Evolutionary conservation across 2,329 filamentous ascomycete genomes (phyloP).

Genomic region (Talaromyces piceae): DNA sequence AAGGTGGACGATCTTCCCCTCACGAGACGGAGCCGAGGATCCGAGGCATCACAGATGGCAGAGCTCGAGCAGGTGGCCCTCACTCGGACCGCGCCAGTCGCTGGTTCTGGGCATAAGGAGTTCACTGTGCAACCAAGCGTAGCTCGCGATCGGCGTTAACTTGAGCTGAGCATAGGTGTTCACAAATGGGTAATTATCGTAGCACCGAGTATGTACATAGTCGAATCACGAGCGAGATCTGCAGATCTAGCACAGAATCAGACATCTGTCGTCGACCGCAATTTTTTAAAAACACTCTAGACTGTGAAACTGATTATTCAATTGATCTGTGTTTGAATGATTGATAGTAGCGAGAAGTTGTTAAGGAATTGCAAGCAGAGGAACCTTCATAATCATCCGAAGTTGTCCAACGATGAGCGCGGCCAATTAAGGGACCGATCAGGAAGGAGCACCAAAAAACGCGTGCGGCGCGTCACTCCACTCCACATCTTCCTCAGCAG

Average conservation of each 20-base stretch:
- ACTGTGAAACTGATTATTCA: too few species aligned
- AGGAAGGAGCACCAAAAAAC: slow-evolving; percentile 7
- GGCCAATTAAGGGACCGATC: slow-evolving; percentile 1
- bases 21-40: neutral
- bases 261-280: too few species aligned
- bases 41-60: neutral
- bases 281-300: too few species aligned
- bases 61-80: too few species aligned
- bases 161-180: neutral
- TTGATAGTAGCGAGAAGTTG: neutral
- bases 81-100: neutral
- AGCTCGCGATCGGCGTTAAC: neutral
- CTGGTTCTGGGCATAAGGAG: too few species aligned
- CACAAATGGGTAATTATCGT: neutral
- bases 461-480: slow-evolving; percentile 9
- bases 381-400: too few species aligned
- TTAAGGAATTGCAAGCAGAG: neutral
- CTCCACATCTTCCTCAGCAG: neutral
- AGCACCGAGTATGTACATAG: neutral
- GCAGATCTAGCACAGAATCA: too few species aligned
- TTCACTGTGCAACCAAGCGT: too few species aligned
- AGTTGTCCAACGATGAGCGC: neutral
- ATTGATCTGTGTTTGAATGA: too few species aligned
- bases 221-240: neutral
- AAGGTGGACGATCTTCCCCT: neutral